Percentiles rank a stretch among this genome's conserved stretches.
phyloP scores from a whole-genome alignment of 176 grass and related monocot species.

The Triticum urartu region DNA sequence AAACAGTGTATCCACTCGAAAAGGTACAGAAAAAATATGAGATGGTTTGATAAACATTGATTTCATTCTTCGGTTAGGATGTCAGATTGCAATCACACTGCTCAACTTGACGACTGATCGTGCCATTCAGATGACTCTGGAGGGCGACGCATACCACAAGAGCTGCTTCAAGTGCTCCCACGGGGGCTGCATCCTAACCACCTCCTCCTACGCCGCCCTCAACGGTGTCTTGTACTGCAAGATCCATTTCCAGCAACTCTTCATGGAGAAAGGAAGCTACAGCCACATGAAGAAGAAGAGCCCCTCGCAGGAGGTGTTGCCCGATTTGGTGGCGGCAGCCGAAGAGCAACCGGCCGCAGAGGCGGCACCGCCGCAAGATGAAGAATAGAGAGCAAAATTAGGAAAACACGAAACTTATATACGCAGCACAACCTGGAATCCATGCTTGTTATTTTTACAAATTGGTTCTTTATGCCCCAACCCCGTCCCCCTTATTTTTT shows the following conservation, averaged over 20 bases:
- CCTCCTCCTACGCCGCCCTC: constrained; percentile 88
- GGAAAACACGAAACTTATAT: constrained; percentile 14
- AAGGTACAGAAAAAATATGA: constrained; percentile 49
- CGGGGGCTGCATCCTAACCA: constrained; percentile 79
- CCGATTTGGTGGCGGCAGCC: constrained; percentile 29
- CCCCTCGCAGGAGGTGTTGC: constrained; percentile 39
- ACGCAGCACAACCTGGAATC: neutral
- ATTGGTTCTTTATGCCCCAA: neutral
- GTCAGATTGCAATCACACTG: neutral
- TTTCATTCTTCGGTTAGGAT: neutral
- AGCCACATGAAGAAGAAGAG: constrained; percentile 78
- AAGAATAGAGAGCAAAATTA: constrained; percentile 46
- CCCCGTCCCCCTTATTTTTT: neutral
- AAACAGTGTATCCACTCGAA: constrained; percentile 94
- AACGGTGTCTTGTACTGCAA: constrained; percentile 95
- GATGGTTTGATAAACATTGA: neutral
- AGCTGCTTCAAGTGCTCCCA: constrained; percentile 90
- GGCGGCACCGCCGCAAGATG: constrained; percentile 24
- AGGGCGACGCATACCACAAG: constrained; percentile 87
- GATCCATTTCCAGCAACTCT: constrained; percentile 89
- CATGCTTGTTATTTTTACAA: neutral
- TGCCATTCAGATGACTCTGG: constrained; percentile 63
- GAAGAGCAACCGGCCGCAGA: constrained; percentile 18
- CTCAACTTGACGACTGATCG: neutral
- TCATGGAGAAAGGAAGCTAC: constrained; percentile 99